Percentiles rank a stretch among this genome's conserved stretches.
These are phyloP conservation scores for Pholiota microspora DNA, from an alignment of 768 basidiomycete species.

Conservation along the genomic window DNA sequence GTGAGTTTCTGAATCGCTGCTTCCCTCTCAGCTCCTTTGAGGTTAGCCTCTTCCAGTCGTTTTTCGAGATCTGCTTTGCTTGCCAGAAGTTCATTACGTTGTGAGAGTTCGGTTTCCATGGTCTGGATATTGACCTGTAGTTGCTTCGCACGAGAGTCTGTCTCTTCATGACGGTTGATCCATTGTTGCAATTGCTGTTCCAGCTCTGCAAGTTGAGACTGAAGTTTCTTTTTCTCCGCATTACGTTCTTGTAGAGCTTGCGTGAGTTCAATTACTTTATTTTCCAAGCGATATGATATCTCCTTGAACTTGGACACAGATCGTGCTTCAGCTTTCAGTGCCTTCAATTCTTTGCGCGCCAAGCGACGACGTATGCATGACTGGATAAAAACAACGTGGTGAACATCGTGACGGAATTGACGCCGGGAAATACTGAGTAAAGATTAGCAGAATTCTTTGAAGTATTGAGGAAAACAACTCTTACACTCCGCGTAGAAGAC, in stretches of 20 bases:
- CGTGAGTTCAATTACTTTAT: slow-evolving; percentile 98
- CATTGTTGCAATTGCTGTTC: slow-evolving; percentile 87
- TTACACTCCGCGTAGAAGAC: slow-evolving; percentile 85
- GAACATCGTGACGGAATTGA: slow-evolving; percentile 56
- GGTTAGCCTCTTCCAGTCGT: slow-evolving; percentile 73
- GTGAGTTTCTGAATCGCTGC: slow-evolving; percentile 78
- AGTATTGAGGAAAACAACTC: slow-evolving; percentile 22
- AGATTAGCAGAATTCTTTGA: slow-evolving; percentile 13
- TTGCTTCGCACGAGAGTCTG: slow-evolving; percentile 69
- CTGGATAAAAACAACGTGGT: slow-evolving; percentile 80
- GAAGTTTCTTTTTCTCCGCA: slow-evolving; percentile 86
- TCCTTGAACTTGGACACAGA: slow-evolving; percentile 99
- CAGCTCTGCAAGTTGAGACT: slow-evolving; percentile 68
- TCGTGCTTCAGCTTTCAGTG: slow-evolving; percentile 86
- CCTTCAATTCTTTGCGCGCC: slow-evolving; percentile 83
- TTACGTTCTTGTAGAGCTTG: slow-evolving; percentile 89
- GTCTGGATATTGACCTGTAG: slow-evolving; percentile 67
- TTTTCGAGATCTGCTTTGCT: slow-evolving; percentile 80
- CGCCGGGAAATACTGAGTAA: slow-evolving; percentile 51
- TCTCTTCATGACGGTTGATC: slow-evolving; percentile 86
- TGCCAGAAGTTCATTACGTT: slow-evolving; percentile 70
- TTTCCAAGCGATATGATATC: slow-evolving; percentile 95
- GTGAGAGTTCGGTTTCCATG: slow-evolving; percentile 68
- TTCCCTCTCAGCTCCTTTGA: slow-evolving; percentile 80
- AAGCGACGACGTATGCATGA: slow-evolving; percentile 88